phyloP scores from a whole-genome alignment of 1,284 basidiomycete species.

The Laetiporus sulphureus region DNA sequence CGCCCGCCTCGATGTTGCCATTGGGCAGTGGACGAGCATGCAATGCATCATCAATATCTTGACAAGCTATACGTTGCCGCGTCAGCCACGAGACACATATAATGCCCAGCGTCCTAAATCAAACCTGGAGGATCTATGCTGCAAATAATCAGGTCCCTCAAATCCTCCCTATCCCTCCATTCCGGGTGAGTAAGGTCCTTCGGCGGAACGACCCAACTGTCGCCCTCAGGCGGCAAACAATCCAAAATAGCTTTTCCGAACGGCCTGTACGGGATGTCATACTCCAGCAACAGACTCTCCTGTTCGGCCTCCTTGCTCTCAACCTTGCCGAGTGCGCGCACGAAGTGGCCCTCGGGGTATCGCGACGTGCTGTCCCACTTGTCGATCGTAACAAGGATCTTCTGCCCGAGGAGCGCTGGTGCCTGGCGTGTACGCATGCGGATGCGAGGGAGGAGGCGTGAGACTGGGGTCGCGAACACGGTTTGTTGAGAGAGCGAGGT shows the following conservation, averaged over 20 bases:
- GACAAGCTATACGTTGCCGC: slow-evolving; percentile 58
- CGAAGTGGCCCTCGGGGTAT: slow-evolving; percentile 97
- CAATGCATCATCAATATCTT: slow-evolving; percentile 99
- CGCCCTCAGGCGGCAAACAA: slow-evolving; percentile 88
- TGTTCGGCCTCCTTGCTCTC: slow-evolving; percentile 97
- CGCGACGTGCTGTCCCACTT: slow-evolving; percentile 83
- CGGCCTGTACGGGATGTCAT: slow-evolving; percentile 93
- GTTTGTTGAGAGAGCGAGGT: slow-evolving; percentile 87
- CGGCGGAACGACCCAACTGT: slow-evolving; percentile 88
- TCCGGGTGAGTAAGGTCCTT: slow-evolving; percentile 50
- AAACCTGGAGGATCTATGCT: slow-evolving; percentile 94
- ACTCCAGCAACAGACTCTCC: slow-evolving; percentile 91
- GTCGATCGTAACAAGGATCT: slow-evolving; percentile 95
- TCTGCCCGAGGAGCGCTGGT: slow-evolving; percentile 82
- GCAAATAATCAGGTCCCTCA: slow-evolving; percentile 85
- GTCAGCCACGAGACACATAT: background rate
- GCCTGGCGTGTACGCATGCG: slow-evolving; percentile 94
- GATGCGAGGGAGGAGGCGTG: slow-evolving; percentile 89
- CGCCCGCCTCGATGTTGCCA: slow-evolving; percentile 96
- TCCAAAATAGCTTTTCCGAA: slow-evolving; percentile 93
- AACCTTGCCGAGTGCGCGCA: slow-evolving; percentile 85
- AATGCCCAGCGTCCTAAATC: slow-evolving; percentile 16
- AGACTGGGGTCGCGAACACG: slow-evolving; percentile 93
- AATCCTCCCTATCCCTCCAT: slow-evolving; percentile 88
- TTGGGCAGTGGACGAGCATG: slow-evolving; percentile 88